phyloP scores from a whole-genome alignment of 306 rosid species.

The Ormosia semicastrata region DNA sequence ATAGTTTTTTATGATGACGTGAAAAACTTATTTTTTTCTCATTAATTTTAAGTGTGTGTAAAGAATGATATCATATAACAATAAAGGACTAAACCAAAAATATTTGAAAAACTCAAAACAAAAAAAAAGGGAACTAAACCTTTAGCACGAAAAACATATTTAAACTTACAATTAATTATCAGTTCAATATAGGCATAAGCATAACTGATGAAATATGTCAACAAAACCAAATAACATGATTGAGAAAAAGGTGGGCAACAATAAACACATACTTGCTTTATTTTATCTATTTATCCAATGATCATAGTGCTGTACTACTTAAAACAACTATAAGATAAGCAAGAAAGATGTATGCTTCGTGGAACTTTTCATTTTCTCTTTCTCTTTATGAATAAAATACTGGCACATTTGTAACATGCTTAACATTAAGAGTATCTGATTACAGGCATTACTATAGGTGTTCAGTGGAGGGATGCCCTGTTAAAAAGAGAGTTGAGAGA shows the following conservation, averaged over 20 bases:
- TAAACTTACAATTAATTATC: background rate
- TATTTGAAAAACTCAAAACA: too few species aligned
- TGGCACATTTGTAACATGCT: background rate
- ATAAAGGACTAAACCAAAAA: too few species aligned
- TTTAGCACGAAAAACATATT: too few species aligned
- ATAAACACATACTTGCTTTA: too few species aligned
- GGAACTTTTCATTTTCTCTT: background rate
- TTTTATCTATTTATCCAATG: too few species aligned
- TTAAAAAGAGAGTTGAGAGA: conserved; percentile 93
- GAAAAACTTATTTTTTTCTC: too few species aligned
- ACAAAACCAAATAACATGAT: background rate
- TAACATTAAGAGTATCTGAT: background rate
- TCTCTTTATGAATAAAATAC: background rate
- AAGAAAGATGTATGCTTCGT: background rate
- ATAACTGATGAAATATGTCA: background rate
- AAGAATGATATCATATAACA: too few species aligned
- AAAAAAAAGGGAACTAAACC: too few species aligned
- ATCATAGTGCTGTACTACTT: too few species aligned
- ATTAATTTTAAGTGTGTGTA: too few species aligned
- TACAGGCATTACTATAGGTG: conserved; percentile 90
- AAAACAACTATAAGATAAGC: background rate
- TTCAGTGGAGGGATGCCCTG: conserved; percentile 77
- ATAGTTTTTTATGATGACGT: too few species aligned
- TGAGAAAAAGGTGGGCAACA: too few species aligned
- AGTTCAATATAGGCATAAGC: background rate